Percentiles rank a stretch among this genome's conserved stretches.
Conservation (phyloP, 2,329 filamentous ascomycete genomes). For the Diaporthe vexans region DNA sequence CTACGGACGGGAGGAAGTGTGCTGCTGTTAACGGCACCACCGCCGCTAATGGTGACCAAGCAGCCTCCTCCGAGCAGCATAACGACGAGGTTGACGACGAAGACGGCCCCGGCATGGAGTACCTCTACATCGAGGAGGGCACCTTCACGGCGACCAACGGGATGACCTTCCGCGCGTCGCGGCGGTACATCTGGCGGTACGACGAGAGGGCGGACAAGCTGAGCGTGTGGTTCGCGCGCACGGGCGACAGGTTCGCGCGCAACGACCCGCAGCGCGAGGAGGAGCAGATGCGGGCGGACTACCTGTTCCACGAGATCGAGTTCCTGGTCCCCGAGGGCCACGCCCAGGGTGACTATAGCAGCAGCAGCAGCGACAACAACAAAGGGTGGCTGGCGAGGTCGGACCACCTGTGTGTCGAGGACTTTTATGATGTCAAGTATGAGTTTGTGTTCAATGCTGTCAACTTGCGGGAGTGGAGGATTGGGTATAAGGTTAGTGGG, state of each 20-base stretch:
- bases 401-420: slow-evolving; percentile 78
- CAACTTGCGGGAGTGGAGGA: slow-evolving; percentile 69
- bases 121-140: slow-evolving; percentile 78
- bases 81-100: slow-evolving; percentile 30
- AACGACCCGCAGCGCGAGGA: slow-evolving; percentile 83
- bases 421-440: slow-evolving; percentile 80
- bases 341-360: slow-evolving; percentile 45
- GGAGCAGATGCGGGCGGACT: slow-evolving; percentile 73
- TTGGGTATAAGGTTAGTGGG: slow-evolving; percentile 77
- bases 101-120: slow-evolving; percentile 65
- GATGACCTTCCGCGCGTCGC: slow-evolving; percentile 70
- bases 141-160: slow-evolving; percentile 71
- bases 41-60: not conserved
- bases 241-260: slow-evolving; percentile 71
- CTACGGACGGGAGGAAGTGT: slow-evolving; percentile 63
- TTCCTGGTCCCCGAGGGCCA: slow-evolving; percentile 61
- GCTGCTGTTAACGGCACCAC: slow-evolving; percentile 41
- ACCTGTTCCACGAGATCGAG: slow-evolving; percentile 81
- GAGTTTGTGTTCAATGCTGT: slow-evolving; percentile 74
- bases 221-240: slow-evolving; percentile 81
- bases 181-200: slow-evolving; percentile 82
- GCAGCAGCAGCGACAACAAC: slow-evolving; percentile 48
- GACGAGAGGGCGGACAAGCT: slow-evolving; percentile 70
- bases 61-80: not conserved
- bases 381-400: slow-evolving; percentile 74